These are phyloP conservation scores for sweet orange (Citrus sinensis) DNA, from an alignment of 345 rosid species.

Conservation along the genomic window DNA sequence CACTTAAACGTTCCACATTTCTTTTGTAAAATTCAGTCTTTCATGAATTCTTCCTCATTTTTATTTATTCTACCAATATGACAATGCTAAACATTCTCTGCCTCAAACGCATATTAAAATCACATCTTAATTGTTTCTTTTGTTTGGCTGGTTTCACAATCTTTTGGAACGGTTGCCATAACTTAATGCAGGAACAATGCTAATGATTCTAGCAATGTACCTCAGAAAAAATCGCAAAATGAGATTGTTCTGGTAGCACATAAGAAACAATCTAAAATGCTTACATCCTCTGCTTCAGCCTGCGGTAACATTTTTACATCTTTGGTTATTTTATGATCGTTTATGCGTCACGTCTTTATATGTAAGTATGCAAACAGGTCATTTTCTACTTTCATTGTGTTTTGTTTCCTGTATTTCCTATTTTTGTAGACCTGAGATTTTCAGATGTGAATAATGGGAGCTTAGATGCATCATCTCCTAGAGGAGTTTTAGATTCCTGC, in stretches of 20 bases:
- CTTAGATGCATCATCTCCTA: constrained; percentile 51
- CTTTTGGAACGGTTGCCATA: constrained; percentile 6
- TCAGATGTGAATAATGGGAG: constrained; percentile 42
- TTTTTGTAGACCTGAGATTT: constrained; percentile 46
- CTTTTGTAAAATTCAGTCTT: neutral
- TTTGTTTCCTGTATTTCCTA: neutral
- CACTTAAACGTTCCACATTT: neutral
- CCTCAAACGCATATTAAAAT: neutral
- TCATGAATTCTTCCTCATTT: neutral
- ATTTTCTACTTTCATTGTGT: constrained; percentile 8
- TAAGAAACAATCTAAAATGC: constrained; percentile 24
- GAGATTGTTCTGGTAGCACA: constrained; percentile 20
- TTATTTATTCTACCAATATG: neutral
- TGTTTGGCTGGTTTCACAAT: neutral
- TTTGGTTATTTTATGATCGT: neutral
- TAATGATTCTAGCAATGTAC: constrained; percentile 22
- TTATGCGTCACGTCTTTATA: neutral
- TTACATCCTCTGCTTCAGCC: constrained; percentile 53
- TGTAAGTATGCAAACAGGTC: neutral
- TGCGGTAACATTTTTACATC: constrained; percentile 34
- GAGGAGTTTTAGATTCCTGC: constrained; percentile 67
- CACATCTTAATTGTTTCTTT: neutral
- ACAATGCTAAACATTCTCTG: neutral
- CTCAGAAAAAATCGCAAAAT: constrained; percentile 26
- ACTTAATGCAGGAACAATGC: constrained; percentile 34